Base-by-base conservation (phyloP, 1,139 yeast species). In the Suhomyces wounanorum region DNA sequence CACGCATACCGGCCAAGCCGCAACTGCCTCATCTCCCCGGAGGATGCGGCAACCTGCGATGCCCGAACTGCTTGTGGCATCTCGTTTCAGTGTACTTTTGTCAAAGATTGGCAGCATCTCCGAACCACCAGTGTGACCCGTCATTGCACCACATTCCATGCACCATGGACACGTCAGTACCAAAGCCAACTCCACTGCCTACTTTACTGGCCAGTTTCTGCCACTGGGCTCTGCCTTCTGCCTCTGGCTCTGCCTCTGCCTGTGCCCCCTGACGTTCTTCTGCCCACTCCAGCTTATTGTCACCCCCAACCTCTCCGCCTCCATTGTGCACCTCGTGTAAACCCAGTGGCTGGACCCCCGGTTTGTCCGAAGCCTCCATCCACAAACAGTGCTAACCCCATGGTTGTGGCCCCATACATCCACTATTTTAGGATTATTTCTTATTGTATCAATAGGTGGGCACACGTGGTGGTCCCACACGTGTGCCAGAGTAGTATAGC, bases 401-500 rank as follows among this genome's bases (percentile, higher is more conserved):
- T 26, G 30, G 30, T 26, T 26, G 10, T 5, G 30, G 10, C 30
- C 30, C 10, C 23, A 21, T 21, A 21, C 23, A 21, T 21, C 13
- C 33, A 30, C 33, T 30, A 30, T 30, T 11, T n/a, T 11, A 3
- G 40, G n/a, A 37, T 37, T 37, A 18, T 37, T 37, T 37, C 25
- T 18, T 18, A 37, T 37, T 21, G 14, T 30, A 10, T n/a, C 13
- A 13, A 30, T 30, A n/a, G 8, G 8, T 18, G 26, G 13, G 30
- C 41, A 38, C 41, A 38, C 41, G 41, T 38, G 41, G 30, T 23
- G 14, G n/a, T 11, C 30, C 17, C 41, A 38, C 41, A 16, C n/a
- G 41, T 38, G 41, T 23, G 18, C 9, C 23, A 6, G 23, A 21
- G 23, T 21, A 21, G 23, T 3, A 21, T 21, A 6, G 6, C 6